Base-by-base conservation (phyloP, 192 early-diverging fungal species). In the Phycomyces nitens region DNA sequence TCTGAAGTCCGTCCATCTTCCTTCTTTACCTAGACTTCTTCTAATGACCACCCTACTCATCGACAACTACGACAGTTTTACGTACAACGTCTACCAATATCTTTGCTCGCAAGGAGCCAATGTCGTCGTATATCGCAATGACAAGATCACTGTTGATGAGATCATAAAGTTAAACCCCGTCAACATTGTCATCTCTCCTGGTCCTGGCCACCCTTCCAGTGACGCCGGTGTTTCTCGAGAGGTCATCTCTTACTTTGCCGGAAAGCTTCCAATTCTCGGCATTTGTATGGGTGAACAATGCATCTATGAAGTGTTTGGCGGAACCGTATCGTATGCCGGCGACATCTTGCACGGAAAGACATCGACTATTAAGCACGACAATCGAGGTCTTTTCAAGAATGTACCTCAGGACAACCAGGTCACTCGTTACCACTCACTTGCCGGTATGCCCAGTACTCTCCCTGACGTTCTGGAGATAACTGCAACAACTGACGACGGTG, bases 1-100 rank as follows among this genome's bases (percentile, higher is more conserved):
- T 34, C 2, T 7, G 2, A 34, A 34, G 29, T 34, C 29, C 29
- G 29, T 34, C 29, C 2, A 34, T 34, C 29, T 34, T 47, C 44
- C 43, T 40, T 70, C 27, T 21, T 24, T 58, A 29, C 18, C 39
- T 24, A 5, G 0, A 21, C 53, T 15, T 21, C 56, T 38, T 51
- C 73, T 43, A 65, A 84, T 86, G 80, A 70, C 85, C 27, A 86
- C 89, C 42, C 62, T 98, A 55, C 82, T 97, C 66, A 94, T 99
- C 56, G 97, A 99, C 81, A 97, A 97, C 69, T 99, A 96, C 85
- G 97, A 99, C 81, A 91, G 88, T 64, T 99, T 99, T 70, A 97
- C 95, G 24, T 99, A 93, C 86, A 99, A 99, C 77, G 84, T 99
- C 34, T 98, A 97, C 79, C 96, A 98, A 80, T 96, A 89, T 58